These are phyloP conservation scores for Clathrospora elynae DNA, from an alignment of 2,329 filamentous ascomycete species.

Conservation along the genomic window DNA sequence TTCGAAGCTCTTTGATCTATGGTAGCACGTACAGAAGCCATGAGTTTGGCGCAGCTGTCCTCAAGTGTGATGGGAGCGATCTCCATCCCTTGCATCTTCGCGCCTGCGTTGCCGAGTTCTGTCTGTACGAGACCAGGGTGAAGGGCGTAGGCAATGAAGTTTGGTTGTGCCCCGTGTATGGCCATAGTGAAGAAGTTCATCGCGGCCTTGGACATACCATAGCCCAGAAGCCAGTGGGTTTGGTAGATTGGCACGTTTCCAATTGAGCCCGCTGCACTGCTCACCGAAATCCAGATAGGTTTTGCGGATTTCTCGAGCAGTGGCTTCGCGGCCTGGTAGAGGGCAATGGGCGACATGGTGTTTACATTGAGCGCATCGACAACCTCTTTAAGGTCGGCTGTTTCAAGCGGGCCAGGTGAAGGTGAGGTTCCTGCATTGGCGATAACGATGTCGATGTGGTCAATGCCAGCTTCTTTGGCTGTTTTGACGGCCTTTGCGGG, in stretches of 20 bases:
- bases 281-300: slow-evolving; percentile 22
- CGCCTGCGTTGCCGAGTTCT: slow-evolving; percentile 15
- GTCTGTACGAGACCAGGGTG: slow-evolving; percentile 16
- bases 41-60: not conserved
- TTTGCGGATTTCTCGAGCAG: slow-evolving; percentile 41
- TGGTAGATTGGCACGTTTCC: not conserved
- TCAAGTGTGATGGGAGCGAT: slow-evolving; percentile 16
- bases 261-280: slow-evolving; percentile 14
- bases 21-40: slow-evolving; percentile 2
- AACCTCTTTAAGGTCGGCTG: not conserved
- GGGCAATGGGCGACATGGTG: slow-evolving; percentile 34
- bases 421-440: slow-evolving; percentile 57
- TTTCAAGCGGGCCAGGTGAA: not conserved
- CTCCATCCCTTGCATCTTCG: slow-evolving; percentile 8
- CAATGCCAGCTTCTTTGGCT: slow-evolving; percentile 38
- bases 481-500: slow-evolving; percentile 17
- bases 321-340: slow-evolving; percentile 46
- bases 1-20: not conserved
- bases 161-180: not conserved
- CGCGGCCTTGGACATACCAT: slow-evolving; percentile 10
- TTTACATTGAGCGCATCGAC: slow-evolving; percentile 49
- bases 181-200: slow-evolving; percentile 5
- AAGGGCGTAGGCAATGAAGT: not conserved
- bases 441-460: slow-evolving; percentile 57
- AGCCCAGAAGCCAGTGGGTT: slow-evolving; percentile 1